Conservation (phyloP, 495 filamentous ascomycete species). For the Aspergillus conjunctus region DNA sequence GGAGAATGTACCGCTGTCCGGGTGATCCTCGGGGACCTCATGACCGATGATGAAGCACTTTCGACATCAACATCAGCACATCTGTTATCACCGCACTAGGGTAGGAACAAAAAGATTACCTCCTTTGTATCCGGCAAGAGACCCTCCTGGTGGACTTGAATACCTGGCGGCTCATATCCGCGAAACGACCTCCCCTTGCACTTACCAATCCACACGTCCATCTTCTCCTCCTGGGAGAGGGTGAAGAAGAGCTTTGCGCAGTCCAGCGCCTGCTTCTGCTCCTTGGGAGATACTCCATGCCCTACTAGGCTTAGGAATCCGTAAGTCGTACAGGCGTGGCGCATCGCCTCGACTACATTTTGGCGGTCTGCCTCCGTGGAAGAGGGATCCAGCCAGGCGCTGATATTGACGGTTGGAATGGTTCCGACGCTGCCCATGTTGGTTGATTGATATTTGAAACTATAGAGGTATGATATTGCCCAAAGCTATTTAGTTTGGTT, state of each 20-base stretch:
- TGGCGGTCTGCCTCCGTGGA: not conserved
- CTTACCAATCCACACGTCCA: conserved; percentile 21
- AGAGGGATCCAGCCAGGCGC: conserved; percentile 18
- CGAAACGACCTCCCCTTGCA: conserved; percentile 15
- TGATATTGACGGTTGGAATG: conserved; percentile 23
- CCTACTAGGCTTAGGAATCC: conserved; percentile 23
- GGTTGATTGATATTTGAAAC: too few species aligned
- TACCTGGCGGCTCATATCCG: conserved; percentile 19
- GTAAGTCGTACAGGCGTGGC: conserved; percentile 19
- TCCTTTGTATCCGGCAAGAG: conserved; percentile 22
- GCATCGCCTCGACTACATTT: conserved; percentile 17
- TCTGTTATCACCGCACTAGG: too few species aligned
- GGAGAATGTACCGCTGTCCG: conserved; percentile 20
- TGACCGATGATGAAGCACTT: conserved; percentile 29
- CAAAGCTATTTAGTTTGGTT: too few species aligned
- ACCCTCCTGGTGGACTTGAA: conserved; percentile 16
- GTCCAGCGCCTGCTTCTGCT: conserved; percentile 11
- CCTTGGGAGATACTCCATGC: conserved; percentile 15
- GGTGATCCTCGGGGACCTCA: conserved; percentile 35
- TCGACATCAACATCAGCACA: not conserved
- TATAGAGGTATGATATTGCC: too few species aligned
- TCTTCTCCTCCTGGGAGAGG: conserved; percentile 13
- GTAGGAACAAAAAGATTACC: not conserved
- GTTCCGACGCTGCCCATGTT: conserved; percentile 7
- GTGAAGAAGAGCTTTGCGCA: conserved; percentile 19